Conservation (phyloP, 2,329 filamentous ascomycete species). For the Aspergillus sp. region DNA sequence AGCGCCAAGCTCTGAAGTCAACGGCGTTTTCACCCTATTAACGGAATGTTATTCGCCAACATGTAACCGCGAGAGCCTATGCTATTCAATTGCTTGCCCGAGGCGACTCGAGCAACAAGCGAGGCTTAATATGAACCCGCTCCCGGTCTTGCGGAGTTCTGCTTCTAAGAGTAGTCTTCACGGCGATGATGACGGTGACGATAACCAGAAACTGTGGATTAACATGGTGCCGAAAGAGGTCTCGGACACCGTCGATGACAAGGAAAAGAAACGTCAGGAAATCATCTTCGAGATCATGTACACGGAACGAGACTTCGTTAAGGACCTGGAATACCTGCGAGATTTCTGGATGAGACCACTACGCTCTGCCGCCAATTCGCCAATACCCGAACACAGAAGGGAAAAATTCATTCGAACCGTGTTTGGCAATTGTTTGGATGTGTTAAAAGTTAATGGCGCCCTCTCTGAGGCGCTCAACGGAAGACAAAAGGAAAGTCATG, state of each 20-base stretch:
- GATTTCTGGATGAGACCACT: constrained; percentile 98
- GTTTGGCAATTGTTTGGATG: constrained; percentile 94
- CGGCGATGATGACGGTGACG: constrained; percentile 77
- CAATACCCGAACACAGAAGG: constrained; percentile 81
- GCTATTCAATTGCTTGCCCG: constrained; percentile 97
- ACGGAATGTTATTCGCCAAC: constrained; percentile 98
- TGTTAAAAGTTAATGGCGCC: constrained; percentile 85
- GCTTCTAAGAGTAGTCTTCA: constrained; percentile 72
- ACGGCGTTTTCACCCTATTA: constrained; percentile 93
- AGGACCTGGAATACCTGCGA: constrained; percentile 93
- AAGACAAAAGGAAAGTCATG: constrained; percentile 83
- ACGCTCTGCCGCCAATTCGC: constrained; percentile 72
- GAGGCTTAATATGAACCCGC: constrained; percentile 86
- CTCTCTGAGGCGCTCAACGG: constrained; percentile 86
- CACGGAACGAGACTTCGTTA: constrained; percentile 97
- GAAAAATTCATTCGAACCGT: constrained; percentile 92
- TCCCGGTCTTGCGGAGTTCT: constrained; percentile 76
- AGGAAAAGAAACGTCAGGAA: constrained; percentile 96
- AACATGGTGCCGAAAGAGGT: constrained; percentile 96
- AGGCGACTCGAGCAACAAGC: constrained; percentile 92
- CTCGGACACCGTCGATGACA: constrained; percentile 82
- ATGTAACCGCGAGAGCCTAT: constrained; percentile 90
- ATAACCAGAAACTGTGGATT: constrained; percentile 99
- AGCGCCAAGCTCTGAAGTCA: constrained; percentile 69
- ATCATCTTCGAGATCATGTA: constrained; percentile 99